phyloP scores from a whole-genome alignment of 176 grass and related monocot genomes.

The Lolium rigidum region DNA sequence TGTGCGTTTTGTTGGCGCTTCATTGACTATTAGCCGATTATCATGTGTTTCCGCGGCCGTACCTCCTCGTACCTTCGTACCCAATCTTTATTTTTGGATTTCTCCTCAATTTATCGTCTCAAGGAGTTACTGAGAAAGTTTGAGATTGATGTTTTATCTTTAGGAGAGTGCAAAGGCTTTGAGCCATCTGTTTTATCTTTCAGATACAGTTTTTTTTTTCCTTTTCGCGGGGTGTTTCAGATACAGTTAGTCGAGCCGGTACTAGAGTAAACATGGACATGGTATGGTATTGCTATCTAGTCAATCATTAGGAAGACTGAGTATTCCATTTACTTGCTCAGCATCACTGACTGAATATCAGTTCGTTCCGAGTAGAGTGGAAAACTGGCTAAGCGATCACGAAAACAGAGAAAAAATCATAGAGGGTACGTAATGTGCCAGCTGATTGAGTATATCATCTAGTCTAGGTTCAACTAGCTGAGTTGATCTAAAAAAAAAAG shows the following conservation, averaged over 20 bases:
- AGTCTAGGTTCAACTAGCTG: background rate
- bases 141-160: background rate
- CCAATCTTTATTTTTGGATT: too few species aligned
- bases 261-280: background rate
- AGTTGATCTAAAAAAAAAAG: too few species aligned
- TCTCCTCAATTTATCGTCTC: background rate
- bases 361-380: background rate
- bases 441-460: conserved; percentile 5
- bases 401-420: background rate
- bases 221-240: too few species aligned
- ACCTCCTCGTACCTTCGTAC: too few species aligned
- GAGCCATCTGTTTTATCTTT: too few species aligned
- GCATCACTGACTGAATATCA: background rate
- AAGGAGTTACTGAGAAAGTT: background rate
- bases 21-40: too few species aligned
- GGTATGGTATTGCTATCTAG: background rate
- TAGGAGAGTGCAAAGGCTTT: too few species aligned
- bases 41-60: too few species aligned
- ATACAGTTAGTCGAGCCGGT: too few species aligned
- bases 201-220: too few species aligned
- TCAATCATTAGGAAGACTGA: background rate
- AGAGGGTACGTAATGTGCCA: background rate
- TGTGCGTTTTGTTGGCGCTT: too few species aligned
- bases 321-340: background rate
- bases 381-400: background rate